Base-by-base conservation (phyloP, 2,329 filamentous ascomycete species). In the Microdochium paspali region DNA sequence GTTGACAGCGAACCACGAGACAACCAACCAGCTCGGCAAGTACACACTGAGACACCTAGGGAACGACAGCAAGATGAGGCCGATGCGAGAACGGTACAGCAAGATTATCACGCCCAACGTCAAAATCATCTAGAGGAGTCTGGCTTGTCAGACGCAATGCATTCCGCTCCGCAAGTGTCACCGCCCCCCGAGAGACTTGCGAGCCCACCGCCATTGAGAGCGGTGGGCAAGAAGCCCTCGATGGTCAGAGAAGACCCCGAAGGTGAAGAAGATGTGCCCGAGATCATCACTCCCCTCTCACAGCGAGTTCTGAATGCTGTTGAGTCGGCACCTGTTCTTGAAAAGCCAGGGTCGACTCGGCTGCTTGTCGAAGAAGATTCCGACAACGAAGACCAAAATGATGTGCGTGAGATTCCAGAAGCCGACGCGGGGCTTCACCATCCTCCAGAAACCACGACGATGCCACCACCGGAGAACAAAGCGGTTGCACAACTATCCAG, bases 211-310 rank as follows among this genome's bases (percentile, higher is more conserved):
- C 35, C 35, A 3, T n/a, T 21, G 5, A n/a, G 35, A 40, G 32
- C 44, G n/a, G 47, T 63, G 15, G 54, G 48, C 25, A 68, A 70
- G 52, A 66, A 69, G 48, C 68, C 71, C 12, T 72, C 70, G 3
- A 60, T 69, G 12, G 69, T 75, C 1, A 62, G 61, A 13, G 75
- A 80, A 50, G 67, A 72, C 45, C 59, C 66, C 31, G 68, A 70
- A 21, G 68, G 72, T 44, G 66, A 71, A 28, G 54, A 62, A 4
- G 47, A 49, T 10, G 25, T 46, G 45, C 20, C 54, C 6, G 54
- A 50, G n/a, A 23, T 39, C 23, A 28, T 20, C 9, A 43, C 21
- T 10, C 49, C 40, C 23, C 47, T 50, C 13, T 51, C 58, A 24
- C 56, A 54, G 28, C 58, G 49, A 42, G 54, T 59, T 20, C 51